Evolutionary conservation across 257 asterid genomes (phyloP), one percentile per base, ranked within the genome.

Genomic region (Mentha longifolia): DNA sequence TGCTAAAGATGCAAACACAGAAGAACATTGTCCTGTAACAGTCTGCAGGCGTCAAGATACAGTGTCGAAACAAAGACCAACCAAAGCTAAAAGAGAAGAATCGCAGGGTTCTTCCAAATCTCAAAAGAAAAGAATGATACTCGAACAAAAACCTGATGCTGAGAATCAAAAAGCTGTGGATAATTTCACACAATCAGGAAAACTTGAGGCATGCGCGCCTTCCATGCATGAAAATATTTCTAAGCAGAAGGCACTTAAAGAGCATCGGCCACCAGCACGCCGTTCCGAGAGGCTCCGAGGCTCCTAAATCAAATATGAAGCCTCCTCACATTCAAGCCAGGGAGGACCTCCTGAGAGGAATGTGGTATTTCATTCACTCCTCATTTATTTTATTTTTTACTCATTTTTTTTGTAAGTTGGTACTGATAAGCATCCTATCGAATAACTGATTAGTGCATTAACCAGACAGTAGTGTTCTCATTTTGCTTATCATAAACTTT

Each of bases 71-170:
- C 58, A 54, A 20, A 20, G 13, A 22, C 69, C 69, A 22, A 14
- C 4, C 2, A 66, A 59, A 15, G 14, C 61, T 3, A 59, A 55
- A 50, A n/a, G 57, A 35, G 31, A 13, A 42, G 81, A 56, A 52
- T 33, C n/a, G 39, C 13, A 68, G 78, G 61, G 35, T 58, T 71
- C 46, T 16, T 70, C 67, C 10, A 62, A 61, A 45, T 19, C 7
- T 11, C 62, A 6, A 37, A 66, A 15, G 65, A 12, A 30, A 37
- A 37, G 20, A 50, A 66, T 49, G 71, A 47, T 39, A 65, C 68
- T 52, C 19, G 41, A 73, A 67, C 68, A 15, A 19, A 77, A 30
- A 49, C 55, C 70, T 9, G 58, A 61, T 46, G 33, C 20, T 22
- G 35, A 13, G 14, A 50, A 49, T 46, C 42, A 42, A 46, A 2